Evolutionary conservation across 106 monocot genomes (phyloP).

Genomic region (Apostasia shenzhenica): DNA sequence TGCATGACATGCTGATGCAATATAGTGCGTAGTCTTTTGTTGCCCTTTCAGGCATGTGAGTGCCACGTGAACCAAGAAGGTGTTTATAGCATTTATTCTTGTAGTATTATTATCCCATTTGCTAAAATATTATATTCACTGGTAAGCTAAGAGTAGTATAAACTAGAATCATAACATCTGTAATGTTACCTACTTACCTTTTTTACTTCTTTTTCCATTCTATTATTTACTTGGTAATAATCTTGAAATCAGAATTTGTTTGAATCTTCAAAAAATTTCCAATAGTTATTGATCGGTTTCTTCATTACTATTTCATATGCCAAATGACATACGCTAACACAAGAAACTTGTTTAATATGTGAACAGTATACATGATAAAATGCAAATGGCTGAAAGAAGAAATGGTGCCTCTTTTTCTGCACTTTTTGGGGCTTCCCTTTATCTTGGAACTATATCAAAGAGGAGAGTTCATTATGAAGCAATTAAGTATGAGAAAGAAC

Average conservation of each 20-base stretch:
- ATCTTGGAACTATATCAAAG: slow-evolving; percentile 76
- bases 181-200: not conserved
- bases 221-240: not conserved
- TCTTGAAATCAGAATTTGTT: not conserved
- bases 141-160: not conserved
- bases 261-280: not conserved
- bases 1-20: too few species aligned
- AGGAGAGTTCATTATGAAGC: slow-evolving; percentile 85
- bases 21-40: too few species aligned
- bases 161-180: not conserved
- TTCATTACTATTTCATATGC: too few species aligned
- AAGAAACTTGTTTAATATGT: slow-evolving; percentile 4
- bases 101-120: not conserved
- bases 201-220: not conserved
- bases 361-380: slow-evolving; percentile 72
- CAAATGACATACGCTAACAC: too few species aligned
- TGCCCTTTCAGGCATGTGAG: too few species aligned
- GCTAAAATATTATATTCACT: not conserved
- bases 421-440: slow-evolving; percentile 62
- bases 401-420: slow-evolving; percentile 69
- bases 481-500: slow-evolving; percentile 87
- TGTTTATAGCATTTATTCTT: too few species aligned
- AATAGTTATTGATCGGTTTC: too few species aligned
- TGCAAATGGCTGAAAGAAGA: slow-evolving; percentile 52
- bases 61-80: too few species aligned